These are phyloP conservation scores for Lyophyllum atratum DNA, from an alignment of 768 basidiomycete genomes.

Conservation along the genomic window DNA sequence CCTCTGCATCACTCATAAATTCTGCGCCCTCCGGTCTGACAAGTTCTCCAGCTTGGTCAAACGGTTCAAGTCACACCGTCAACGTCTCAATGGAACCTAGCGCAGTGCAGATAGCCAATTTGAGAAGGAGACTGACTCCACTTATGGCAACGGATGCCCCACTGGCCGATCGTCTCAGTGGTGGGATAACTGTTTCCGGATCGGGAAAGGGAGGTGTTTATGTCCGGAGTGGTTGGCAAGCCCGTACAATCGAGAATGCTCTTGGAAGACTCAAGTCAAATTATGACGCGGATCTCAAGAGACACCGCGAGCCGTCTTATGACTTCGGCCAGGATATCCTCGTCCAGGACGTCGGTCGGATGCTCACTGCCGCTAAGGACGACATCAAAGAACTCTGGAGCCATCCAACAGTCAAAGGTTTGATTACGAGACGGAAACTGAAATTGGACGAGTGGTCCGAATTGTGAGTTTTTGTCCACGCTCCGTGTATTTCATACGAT, in stretches of 20 bases:
- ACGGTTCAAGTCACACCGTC: conserved; percentile 27
- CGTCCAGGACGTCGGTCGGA: conserved; percentile 59
- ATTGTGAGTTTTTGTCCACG: conserved; percentile 56
- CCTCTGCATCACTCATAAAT: conserved; percentile 40
- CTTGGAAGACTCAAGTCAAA: conserved; percentile 38
- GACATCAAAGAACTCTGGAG: conserved; percentile 77
- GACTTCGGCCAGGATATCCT: conserved; percentile 51
- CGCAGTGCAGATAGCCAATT: conserved; percentile 47
- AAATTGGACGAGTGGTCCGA: conserved; percentile 88
- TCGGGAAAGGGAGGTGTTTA: conserved; percentile 77
- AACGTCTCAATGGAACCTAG: conserved; percentile 28
- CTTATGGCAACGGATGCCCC: conserved; percentile 62
- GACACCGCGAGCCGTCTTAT: conserved; percentile 28
- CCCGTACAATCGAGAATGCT: conserved; percentile 60
- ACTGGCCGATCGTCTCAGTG: conserved; percentile 73
- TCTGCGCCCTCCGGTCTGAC: conserved; percentile 17
- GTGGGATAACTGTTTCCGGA: conserved; percentile 70
- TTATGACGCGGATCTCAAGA: conserved; percentile 34
- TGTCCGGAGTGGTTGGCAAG: conserved; percentile 83
- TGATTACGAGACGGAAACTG: conserved; percentile 68
- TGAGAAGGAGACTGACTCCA: conserved; percentile 61
- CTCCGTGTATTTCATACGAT: background rate
- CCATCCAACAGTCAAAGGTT: conserved; percentile 66
- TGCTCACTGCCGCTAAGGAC: conserved; percentile 57
- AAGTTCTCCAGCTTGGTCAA: conserved; percentile 23